Base-by-base conservation (phyloP, 148 eudicot species). In the Pharnaceum exiguum region DNA sequence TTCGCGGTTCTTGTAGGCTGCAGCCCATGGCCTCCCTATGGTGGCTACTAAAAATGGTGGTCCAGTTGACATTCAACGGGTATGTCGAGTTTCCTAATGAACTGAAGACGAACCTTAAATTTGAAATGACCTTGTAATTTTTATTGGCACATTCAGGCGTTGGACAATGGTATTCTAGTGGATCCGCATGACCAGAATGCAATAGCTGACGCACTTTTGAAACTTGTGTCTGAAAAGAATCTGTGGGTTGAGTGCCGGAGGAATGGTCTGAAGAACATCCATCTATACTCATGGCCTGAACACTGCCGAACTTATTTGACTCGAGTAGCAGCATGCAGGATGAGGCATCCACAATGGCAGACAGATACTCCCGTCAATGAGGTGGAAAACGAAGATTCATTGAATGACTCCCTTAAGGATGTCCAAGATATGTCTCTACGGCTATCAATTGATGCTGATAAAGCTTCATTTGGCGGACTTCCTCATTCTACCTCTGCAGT, bases 21-120 rank as follows among this genome's bases (percentile, higher is more conserved):
- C 93, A 40, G 93, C 93, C 32, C 93, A 85, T 75, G 93, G 93
- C 63, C 85, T 85, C 27, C 93, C 93, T 10, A 85, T 75, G 87
- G 87, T 85, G 59, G 93, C 93, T 35, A 85, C 93, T 46, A 85
- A 79, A 68, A 85, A 85, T 66, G 93, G 93, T 28, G 93, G 88
- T 37, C 93, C 93, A 30, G 93, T 85, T 31, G 88, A 82, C 64
- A 85, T 85, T 54, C 83, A 82, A 42, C 71, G 77, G 81, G 93
- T 8, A 19, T 21, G 12, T 5, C 3, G 2, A 3, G 3, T 4
- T 19, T 3, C 7, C 5, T 26, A 3, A 0, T 25, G 18, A 25
- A 23, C n/a, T 11, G 13, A 4, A 12, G 8, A 27, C 13, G 15
- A 2, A 2, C 5, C 24, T 52, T n/a, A 35, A 52, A 7, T 26